Evolutionary conservation across 148 eudicot species (phyloP).

Genomic region (Rhododendron williamsianum): DNA sequence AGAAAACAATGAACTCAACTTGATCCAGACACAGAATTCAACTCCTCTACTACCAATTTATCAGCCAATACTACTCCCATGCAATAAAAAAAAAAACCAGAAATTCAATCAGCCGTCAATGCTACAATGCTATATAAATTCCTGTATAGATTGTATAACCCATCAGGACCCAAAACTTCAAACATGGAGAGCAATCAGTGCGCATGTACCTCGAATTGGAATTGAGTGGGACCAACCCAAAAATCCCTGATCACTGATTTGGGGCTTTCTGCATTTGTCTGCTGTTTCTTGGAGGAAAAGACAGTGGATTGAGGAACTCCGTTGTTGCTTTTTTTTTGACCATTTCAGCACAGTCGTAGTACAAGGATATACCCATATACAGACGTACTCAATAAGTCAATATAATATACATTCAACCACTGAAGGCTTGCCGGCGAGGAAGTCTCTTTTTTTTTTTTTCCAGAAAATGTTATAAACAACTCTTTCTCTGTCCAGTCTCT

Average conservation of each 20-base stretch:
- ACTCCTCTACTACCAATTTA: neutral
- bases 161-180: neutral
- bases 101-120: neutral
- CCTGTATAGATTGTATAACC: neutral
- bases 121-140: neutral
- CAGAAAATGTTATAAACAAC: conserved; percentile 1
- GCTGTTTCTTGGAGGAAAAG: conserved; percentile 8
- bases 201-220: conserved; percentile 3
- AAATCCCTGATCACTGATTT: neutral
- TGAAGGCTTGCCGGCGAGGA: conserved; percentile 21
- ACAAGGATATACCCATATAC: neutral
- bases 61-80: neutral
- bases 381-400: neutral
- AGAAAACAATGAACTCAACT: neutral
- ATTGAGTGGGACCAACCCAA: neutral
- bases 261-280: neutral
- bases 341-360: conserved; percentile 6
- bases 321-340: conserved; percentile 9
- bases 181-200: neutral
- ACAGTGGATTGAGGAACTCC: neutral
- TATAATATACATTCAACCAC: neutral
- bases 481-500: neutral
- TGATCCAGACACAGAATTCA: neutral
- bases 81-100: neutral
- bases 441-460: too few species aligned